phyloP scores from a whole-genome alignment of 2,329 filamentous ascomycete species.

The Clarireedia paspali region DNA sequence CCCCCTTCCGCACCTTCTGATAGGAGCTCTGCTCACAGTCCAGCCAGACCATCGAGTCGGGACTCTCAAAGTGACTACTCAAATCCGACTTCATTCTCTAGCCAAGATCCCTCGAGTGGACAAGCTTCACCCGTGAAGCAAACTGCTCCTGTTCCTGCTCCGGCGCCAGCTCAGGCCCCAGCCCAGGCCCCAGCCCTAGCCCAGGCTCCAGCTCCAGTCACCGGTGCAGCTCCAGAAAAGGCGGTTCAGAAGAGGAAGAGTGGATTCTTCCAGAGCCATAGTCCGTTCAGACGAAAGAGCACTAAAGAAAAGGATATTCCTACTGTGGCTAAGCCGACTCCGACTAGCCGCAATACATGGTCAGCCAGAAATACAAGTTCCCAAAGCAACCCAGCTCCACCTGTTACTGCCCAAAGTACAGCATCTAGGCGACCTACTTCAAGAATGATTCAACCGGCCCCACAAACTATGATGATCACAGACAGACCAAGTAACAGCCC shows the following conservation, averaged over 20 bases:
- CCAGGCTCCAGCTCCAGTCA: too few relatives aligned
- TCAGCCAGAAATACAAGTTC: conserved; percentile 27
- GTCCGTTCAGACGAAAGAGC: conserved; percentile 88
- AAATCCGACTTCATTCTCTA: conserved; percentile 81
- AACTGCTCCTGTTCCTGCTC: conserved; percentile 11
- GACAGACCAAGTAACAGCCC: conserved; percentile 56
- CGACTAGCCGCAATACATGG: conserved; percentile 53
- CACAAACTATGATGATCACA: conserved; percentile 24
- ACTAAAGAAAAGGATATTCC: conserved; percentile 64
- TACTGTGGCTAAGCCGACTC: conserved; percentile 19
- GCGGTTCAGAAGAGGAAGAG: conserved; percentile 61
- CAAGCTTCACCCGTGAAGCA: conserved; percentile 69
- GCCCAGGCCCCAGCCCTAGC: background rate
- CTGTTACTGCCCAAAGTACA: conserved; percentile 12
- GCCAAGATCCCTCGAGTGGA: conserved; percentile 69
- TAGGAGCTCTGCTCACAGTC: conserved; percentile 57
- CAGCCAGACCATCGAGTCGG: conserved; percentile 69
- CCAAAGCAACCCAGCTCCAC: conserved; percentile 18
- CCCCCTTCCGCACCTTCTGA: conserved; percentile 61
- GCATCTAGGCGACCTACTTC: conserved; percentile 34
- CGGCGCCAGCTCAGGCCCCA: too few relatives aligned
- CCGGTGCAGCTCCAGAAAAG: conserved; percentile 42
- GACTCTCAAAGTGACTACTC: conserved; percentile 90
- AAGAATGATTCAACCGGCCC: conserved; percentile 21
- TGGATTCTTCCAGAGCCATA: conserved; percentile 90